Evolutionary conservation across 225 moss, liverwort and hornwort species (phyloP).

Genomic region (Thuidium tamariscinum): DNA sequence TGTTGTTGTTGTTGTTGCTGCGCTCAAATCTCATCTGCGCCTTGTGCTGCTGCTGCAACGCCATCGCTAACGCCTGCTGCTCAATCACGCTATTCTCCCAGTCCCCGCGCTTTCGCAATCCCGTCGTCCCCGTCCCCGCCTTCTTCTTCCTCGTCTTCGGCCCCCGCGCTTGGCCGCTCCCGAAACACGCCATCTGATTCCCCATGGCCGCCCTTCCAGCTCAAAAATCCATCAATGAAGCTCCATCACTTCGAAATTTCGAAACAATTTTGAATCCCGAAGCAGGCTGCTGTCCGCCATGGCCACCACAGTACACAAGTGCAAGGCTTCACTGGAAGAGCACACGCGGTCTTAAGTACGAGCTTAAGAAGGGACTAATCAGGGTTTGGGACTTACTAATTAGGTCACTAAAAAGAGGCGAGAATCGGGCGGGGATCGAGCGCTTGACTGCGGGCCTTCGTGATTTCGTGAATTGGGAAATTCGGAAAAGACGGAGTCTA

Average conservation of each 20-base stretch:
- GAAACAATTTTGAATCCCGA: neutral
- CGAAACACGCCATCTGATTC: slow-evolving; percentile 55
- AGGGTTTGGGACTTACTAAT: neutral
- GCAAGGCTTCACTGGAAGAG: neutral
- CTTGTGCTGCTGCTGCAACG: slow-evolving; percentile 90
- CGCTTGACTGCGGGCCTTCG: neutral
- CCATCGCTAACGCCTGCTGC: slow-evolving; percentile 73
- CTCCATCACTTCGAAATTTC: neutral
- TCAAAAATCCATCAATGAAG: neutral
- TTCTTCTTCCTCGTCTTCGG: slow-evolving; percentile 23
- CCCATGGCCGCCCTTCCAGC: slow-evolving; percentile 34
- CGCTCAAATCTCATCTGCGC: slow-evolving; percentile 76
- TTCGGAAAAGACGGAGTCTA: neutral
- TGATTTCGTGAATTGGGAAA: neutral
- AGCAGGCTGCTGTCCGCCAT: neutral
- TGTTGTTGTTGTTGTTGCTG: neutral
- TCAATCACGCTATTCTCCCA: slow-evolving; percentile 72
- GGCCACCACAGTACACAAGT: neutral
- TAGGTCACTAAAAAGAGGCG: neutral
- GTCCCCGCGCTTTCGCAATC: slow-evolving; percentile 51
- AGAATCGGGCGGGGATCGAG: neutral
- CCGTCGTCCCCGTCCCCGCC: neutral
- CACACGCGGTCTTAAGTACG: neutral
- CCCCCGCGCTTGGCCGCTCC: slow-evolving; percentile 12
- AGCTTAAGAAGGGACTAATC: neutral